Base-by-base conservation (phyloP, 148 eudicot genomes). In the Rhododendron vialii region DNA sequence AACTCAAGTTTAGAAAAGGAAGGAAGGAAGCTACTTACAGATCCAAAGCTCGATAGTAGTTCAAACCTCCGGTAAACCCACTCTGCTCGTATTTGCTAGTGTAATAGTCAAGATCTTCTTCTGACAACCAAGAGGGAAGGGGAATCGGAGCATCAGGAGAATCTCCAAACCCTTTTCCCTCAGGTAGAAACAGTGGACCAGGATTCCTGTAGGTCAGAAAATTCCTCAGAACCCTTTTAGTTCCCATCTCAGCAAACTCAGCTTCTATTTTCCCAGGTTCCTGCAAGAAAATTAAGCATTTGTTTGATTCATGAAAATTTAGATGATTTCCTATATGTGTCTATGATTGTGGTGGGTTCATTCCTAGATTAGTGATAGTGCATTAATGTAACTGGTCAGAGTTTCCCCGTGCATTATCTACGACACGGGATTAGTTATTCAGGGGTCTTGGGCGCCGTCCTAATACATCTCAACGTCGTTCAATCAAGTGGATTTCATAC, bases 201-300 rank as follows among this genome's bases (percentile, higher is more conserved):
- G 91, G 90, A 57, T 81, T 83, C 22, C 92, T 75, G 17, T 55
- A 82, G n/a, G 90, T 87, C 2, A 90, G 65, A n/a, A 92, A 30
- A 10, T 86, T 86, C 83, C 85, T 87, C 10, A 92, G 9, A 48
- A 92, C 85, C 30, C 82, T 89, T 87, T 87, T 86, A 59, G 78
- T 41, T 73, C 91, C 91, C 28, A 90, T 24, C 28, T 84, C 53
- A 1, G 84, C 91, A 81, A 92, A 84, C 78, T 84, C 91, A 43
- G 88, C 92, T 84, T 90, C 93, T 38, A 90, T 87, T 38, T 88
- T 91, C 48, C 93, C 92, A 63, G 91, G 92, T 86, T 87, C 91
- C 93, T 92, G 33, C 75, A 86, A 74, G n/a, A 59, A 47, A 53
- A 47, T 3, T 14, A 0, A 63, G 28, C 71, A 38, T 38, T 41